Base-by-base conservation (phyloP, 2,329 filamentous ascomycete genomes). In the Diaporthe helianthi region DNA sequence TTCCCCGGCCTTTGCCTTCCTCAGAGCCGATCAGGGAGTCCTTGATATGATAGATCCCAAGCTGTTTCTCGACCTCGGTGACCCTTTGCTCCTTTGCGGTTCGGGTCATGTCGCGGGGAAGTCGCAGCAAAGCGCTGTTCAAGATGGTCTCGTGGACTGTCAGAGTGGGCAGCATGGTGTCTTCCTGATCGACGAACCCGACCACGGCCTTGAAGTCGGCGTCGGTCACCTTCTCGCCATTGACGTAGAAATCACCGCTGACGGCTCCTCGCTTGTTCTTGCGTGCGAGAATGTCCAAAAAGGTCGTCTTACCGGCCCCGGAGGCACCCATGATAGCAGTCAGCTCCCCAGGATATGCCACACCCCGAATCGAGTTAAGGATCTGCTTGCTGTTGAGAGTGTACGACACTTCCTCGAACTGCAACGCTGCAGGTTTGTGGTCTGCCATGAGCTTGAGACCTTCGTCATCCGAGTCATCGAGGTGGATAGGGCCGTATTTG, bases 241-340 rank as follows among this genome's bases (percentile, higher is more conserved):
- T 98, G 76, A 99, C 90, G 76, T 91, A 96, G 76, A 98, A 97
- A 70, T 95, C 88, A 24, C 97, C 97, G 10, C 86, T 83, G 0
- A 92, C 88, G 2, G 85, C 80, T 47, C 96, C 97, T 41, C 94
- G 90, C 82, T 99, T 99, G 81, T 98, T 98, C 85, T 98, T 99
- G 72, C 94, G 90, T 10, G 96, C 96, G 55, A 99, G 84, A 70
- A 99, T 97, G 77, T 99, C 96, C 53, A 99, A 84, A 79, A 99
- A 98, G 0, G 94, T 97, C 0, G 96, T 99, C 82, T 99, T 99
- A 70, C 96, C 96, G 51, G 96, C 97, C 36, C 96, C 96, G 0
- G 96, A 99, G 9, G 96, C 95, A 68, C 96, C 96, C 95, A 99
- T 99, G 75, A 99, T 97, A 10, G 96, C 96, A 73, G 95, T 93